phyloP scores from a whole-genome alignment of 208 protist species.

The Leishmania braziliensis region DNA sequence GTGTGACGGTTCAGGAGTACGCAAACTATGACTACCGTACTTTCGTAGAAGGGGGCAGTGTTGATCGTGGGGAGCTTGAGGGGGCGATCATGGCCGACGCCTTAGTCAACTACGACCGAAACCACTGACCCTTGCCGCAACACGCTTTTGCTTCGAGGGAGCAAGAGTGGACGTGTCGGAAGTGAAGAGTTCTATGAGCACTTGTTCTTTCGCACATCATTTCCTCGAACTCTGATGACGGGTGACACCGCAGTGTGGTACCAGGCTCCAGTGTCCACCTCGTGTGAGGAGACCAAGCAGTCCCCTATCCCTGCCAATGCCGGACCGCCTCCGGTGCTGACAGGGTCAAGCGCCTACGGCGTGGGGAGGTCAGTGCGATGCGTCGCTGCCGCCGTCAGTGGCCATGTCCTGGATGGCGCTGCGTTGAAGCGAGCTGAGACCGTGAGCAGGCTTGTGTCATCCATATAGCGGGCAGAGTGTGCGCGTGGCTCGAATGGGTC shows the following conservation, averaged over 20 bases:
- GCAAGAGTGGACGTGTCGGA: not conserved
- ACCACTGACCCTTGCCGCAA: slow-evolving; percentile 20
- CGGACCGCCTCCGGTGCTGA: not conserved
- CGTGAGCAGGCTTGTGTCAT: not conserved
- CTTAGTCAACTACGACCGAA: slow-evolving; percentile 62
- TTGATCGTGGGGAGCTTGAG: slow-evolving; percentile 59
- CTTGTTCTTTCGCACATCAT: not conserved
- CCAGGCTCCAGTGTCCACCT: not conserved
- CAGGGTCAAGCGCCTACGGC: not conserved
- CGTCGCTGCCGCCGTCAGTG: not conserved
- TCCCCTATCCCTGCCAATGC: not conserved
- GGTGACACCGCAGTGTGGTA: not conserved
- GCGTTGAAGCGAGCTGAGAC: not conserved
- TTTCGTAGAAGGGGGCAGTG: slow-evolving; percentile 61
- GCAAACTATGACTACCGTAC: slow-evolving; percentile 80
- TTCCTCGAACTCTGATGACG: not conserved
- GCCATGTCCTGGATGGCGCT: not conserved
- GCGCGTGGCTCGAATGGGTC: not conserved
- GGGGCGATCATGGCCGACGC: slow-evolving; percentile 84
- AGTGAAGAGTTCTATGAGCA: not conserved
- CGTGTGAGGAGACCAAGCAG: not conserved
- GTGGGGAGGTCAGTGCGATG: not conserved
- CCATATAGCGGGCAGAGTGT: not conserved
- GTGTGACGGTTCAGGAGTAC: slow-evolving; percentile 44
- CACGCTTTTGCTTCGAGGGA: not conserved